Base-by-base conservation (phyloP, 1,139 yeast genomes). In the Blastobotrys persicus region DNA sequence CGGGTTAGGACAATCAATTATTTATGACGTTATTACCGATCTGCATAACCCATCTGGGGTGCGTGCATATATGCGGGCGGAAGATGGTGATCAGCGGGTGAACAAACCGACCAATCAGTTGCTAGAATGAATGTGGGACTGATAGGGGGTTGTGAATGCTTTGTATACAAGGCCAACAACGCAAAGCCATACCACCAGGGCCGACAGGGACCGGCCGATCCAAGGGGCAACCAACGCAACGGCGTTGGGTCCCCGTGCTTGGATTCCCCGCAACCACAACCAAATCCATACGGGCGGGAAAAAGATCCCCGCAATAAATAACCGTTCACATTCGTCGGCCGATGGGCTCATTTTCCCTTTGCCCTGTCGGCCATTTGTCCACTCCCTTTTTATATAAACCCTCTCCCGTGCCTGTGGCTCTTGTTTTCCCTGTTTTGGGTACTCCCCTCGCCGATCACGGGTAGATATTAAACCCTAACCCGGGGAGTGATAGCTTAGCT, bases 241-340 rank as follows among this genome's bases (percentile, higher is more conserved):
- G 9, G 5, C 28, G 9, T 23, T 9, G 9, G 5, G 5, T 23
- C 28, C 28, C 28, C 28, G 28, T 23, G 41, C 48, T 9, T 39
- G 17, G 9, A 45, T n/a, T 23, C 28, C 6, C 7, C 23, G 32
- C 4, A 12, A 17, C 40, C 51, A 48, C 28, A 48, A 20, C 17
- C 44, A 13, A 9, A 32, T 2, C 51, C 51, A 48, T 7, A 41
- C 19, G 17, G 45, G 47, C 2, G 51, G 51, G 34, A 16, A 44
- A 9, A 44, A 2, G n/a, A 42, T 19, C 13, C 51, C 51, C 11
- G n/a, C 5, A 1, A 44, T 11, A 18, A 44, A 40, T 12, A 48
- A 18, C 42, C 41, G 26, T 26, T 23, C 28, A 13, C 18, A 33
- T 23, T 23, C 28, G 5, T 23, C 28, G 9, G 5, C 28, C 9